Evolutionary conservation across 306 rosid genomes (phyloP).

Genomic region (Erythrophleum fordii): DNA sequence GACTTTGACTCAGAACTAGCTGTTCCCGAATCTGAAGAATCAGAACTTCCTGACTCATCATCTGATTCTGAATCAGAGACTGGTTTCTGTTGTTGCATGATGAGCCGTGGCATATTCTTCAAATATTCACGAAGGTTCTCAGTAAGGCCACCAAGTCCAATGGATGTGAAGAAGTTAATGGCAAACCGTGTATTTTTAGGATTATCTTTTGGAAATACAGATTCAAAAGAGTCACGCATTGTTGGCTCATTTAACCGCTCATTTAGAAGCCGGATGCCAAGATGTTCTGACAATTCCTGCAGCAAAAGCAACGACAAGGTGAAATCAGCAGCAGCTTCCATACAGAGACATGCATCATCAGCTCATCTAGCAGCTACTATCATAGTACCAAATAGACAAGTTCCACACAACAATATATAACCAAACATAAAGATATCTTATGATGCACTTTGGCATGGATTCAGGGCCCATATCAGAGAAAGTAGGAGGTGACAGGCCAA

Average conservation of each 20-base stretch:
- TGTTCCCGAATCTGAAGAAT: slow-evolving; percentile 58
- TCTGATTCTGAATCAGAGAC: slow-evolving; percentile 68
- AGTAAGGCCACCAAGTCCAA: slow-evolving; percentile 91
- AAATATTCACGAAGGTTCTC: slow-evolving; percentile 84
- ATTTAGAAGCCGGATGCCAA: slow-evolving; percentile 60
- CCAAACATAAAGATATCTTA: background rate
- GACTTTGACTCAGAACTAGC: slow-evolving; percentile 45
- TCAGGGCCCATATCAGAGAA: background rate
- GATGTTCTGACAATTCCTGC: slow-evolving; percentile 81
- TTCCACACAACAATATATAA: background rate
- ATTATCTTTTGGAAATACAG: slow-evolving; percentile 71
- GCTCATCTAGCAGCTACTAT: background rate
- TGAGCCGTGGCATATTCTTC: slow-evolving; percentile 89
- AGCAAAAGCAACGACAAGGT: slow-evolving; percentile 38
- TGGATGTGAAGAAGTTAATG: slow-evolving; percentile 90
- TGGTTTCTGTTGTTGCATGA: slow-evolving; percentile 82
- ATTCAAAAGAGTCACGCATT: slow-evolving; percentile 61
- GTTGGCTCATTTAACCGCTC: slow-evolving; percentile 58
- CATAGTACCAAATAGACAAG: background rate
- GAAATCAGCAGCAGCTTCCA: slow-evolving; percentile 38
- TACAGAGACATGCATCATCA: background rate
- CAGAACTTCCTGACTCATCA: slow-evolving; percentile 55
- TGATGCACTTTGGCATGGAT: background rate
- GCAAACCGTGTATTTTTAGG: slow-evolving; percentile 91
- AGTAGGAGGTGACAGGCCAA: background rate